These are phyloP conservation scores for Anthostomella pinea DNA, from an alignment of 2,329 filamentous ascomycete genomes.

Conservation along the genomic window DNA sequence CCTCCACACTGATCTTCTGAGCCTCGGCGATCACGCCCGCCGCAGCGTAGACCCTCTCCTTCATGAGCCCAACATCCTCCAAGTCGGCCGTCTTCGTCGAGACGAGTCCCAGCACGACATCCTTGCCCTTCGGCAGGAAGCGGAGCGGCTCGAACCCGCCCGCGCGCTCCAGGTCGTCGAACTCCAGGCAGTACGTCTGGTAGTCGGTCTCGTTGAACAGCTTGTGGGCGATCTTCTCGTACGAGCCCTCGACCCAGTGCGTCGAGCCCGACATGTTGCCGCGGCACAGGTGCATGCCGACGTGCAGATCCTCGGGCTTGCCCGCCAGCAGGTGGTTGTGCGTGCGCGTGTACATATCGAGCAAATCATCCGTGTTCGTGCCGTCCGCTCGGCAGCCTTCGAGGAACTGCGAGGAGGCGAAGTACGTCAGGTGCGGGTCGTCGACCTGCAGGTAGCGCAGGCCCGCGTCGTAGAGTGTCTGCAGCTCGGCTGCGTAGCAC, in stretches of 20 bases:
- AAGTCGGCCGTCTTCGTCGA: conserved; percentile 47
- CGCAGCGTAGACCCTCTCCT: conserved; percentile 41
- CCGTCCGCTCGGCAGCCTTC: conserved; percentile 54
- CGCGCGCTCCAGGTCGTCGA: conserved; percentile 46
- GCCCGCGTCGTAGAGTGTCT: conserved; percentile 50
- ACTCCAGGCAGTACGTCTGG: conserved; percentile 52
- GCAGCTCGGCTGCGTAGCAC: conserved; percentile 50
- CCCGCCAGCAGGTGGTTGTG: conserved; percentile 58
- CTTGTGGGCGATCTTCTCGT: conserved; percentile 48
- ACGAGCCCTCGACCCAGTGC: conserved; percentile 50
- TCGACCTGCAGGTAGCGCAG: conserved; percentile 54
- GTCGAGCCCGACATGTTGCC: conserved; percentile 46
- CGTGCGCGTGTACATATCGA: conserved; percentile 60
- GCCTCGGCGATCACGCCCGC: conserved; percentile 58
- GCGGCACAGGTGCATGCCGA: conserved; percentile 61
- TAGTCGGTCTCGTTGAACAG: conserved; percentile 48
- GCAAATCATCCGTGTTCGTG: conserved; percentile 48
- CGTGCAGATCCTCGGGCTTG: conserved; percentile 54
- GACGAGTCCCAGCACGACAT: conserved; percentile 49
- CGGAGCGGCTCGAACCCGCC: conserved; percentile 49
- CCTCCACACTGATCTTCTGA: conserved; percentile 47
- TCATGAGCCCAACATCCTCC: conserved; percentile 44
- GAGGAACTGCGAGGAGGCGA: conserved; percentile 56
- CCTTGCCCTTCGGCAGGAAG: conserved; percentile 46
- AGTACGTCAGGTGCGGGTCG: conserved; percentile 55